Base-by-base conservation (phyloP, 164 flowering plant species). In the Vitis cinerea region DNA sequence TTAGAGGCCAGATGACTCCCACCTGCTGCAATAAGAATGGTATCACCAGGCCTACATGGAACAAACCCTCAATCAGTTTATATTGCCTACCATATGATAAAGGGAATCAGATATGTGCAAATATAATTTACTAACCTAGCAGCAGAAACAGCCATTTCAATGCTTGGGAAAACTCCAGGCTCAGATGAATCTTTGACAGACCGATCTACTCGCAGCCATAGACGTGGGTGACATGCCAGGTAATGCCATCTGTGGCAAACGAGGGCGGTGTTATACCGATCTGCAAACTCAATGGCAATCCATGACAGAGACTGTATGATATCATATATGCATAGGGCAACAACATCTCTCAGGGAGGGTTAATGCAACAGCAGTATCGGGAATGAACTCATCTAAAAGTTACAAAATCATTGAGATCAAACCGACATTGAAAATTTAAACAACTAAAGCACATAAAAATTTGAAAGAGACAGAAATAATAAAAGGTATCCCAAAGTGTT, bases 241-340 rank as follows among this genome's bases (percentile, higher is more conserved):
- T 84, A 86, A 50, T 71, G 75, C 99, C 98, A 95, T 91, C 97
- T 91, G 89, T 84, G 92, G 97, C 97, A 95, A 95, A 93, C 98
- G 80, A 91, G 99, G 85, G 98, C 98, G 74, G 97, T 81, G 86
- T 93, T 93, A 93, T 88, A 86, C 81, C 99, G 85, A 89, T 95
- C 99, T 95, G 99, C 97, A 91, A 84, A 76, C 92, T 80, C 89
- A 90, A 78, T 70, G 80, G 72, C 71, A 77, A 72, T 68, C 56
- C 57, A 79, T 82, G 81, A 83, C 77, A 83, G 78, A 77, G 60
- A 74, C 16, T 30, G 74, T 67, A 75, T 14, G 61, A 44, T 51
- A 16, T 13, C 49, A 58, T 59, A 50, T 37, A 44, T 59, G 51
- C 37, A 53, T 31, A 9, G 60, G 19, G 3, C 10, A 37, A 53